phyloP scores from a whole-genome alignment of 2,329 filamentous ascomycete species.

The Talaromyces marneffei region DNA sequence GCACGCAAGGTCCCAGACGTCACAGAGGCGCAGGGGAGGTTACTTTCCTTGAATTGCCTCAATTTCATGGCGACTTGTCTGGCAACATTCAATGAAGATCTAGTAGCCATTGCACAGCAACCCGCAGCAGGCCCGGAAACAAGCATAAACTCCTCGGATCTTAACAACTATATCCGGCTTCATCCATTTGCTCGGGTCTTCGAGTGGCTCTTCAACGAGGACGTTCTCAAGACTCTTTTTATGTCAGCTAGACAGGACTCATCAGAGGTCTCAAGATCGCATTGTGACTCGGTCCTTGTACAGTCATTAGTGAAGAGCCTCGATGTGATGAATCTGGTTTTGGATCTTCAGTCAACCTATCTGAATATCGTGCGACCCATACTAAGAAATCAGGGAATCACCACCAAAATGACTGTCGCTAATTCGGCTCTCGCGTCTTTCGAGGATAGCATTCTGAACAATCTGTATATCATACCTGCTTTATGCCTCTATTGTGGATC shows the following conservation, averaged over 20 bases:
- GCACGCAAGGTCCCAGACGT: constrained; percentile 60
- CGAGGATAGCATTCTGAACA: constrained; percentile 81
- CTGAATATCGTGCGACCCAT: constrained; percentile 78
- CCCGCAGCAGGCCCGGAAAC: constrained; percentile 69
- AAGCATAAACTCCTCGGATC: constrained; percentile 66
- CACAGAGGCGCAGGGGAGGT: constrained; percentile 62
- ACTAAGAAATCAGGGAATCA: constrained; percentile 60
- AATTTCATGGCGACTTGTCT: constrained; percentile 77
- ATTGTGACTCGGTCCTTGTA: constrained; percentile 74
- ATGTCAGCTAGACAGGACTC: constrained; percentile 70
- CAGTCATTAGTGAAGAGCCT: constrained; percentile 73
- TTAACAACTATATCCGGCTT: constrained; percentile 73
- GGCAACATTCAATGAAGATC: constrained; percentile 84
- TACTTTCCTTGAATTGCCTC: constrained; percentile 73
- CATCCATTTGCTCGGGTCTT: constrained; percentile 93
- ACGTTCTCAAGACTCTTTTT: constrained; percentile 74
- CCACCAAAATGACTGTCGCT: constrained; percentile 57
- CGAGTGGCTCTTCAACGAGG: constrained; percentile 97
- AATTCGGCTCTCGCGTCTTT: constrained; percentile 79
- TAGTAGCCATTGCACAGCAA: constrained; percentile 77
- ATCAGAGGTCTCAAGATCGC: constrained; percentile 63
- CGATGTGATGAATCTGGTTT: constrained; percentile 72
- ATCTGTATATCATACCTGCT: constrained; percentile 71
- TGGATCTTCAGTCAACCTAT: constrained; percentile 87
- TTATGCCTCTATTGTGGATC: constrained; percentile 82